Evolutionary conservation across 106 monocot genomes (phyloP).

Genomic region (Cymbidium sinense): DNA sequence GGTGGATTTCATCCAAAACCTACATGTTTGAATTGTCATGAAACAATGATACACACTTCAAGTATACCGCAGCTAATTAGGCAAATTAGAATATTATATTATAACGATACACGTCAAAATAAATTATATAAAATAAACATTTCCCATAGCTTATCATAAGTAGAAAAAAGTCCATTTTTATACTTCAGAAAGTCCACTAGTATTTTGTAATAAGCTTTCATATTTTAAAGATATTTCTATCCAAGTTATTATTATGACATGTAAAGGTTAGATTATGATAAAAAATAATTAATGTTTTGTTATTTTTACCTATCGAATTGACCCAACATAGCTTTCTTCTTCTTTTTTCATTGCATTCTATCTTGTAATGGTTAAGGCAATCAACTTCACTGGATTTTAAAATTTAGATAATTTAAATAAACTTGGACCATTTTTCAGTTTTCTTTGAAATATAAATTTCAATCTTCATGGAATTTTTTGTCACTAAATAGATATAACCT

Average conservation of each 20-base stretch:
- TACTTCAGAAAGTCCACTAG: background rate
- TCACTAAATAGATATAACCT: background rate
- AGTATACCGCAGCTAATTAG: background rate
- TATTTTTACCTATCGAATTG: background rate
- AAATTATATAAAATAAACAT: background rate
- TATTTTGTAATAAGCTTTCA: background rate
- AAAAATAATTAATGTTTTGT: background rate
- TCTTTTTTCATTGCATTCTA: background rate
- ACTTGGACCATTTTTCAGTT: background rate
- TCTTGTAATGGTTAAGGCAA: background rate
- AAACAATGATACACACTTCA: slow-evolving; percentile 3
- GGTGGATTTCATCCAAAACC: slow-evolving; percentile 99
- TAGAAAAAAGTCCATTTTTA: background rate
- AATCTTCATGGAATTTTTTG: background rate
- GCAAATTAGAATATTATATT: too few relatives aligned
- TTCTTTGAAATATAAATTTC: background rate
- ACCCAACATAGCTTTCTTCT: background rate
- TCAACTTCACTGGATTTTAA: background rate
- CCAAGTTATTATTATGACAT: background rate
- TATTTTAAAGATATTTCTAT: background rate
- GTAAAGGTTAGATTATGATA: background rate
- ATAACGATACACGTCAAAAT: too few relatives aligned
- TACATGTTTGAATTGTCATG: slow-evolving; percentile 14
- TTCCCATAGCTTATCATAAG: background rate
- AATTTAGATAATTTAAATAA: background rate